phyloP scores from a whole-genome alignment of 2,329 filamentous ascomycete genomes.

The Colletotrichum coccodes region DNA sequence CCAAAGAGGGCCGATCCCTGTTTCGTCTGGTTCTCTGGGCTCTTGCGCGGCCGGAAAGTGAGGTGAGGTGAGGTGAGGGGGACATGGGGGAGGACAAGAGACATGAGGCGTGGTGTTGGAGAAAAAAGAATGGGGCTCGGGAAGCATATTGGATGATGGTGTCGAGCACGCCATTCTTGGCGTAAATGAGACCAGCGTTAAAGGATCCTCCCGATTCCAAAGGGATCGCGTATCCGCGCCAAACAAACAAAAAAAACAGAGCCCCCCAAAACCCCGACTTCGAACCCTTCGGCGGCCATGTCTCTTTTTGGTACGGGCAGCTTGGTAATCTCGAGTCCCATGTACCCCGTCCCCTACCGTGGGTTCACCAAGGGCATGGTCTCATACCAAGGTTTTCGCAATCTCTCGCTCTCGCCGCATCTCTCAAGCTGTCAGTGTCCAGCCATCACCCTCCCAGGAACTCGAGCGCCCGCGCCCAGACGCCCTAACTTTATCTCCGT shows the following conservation, averaged over 20 bases:
- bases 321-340: neutral
- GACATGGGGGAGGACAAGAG: neutral
- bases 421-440: neutral
- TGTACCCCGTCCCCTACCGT: neutral
- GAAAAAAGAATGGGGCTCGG: conserved; percentile 18
- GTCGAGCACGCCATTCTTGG: conserved; percentile 33
- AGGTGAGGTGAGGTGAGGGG: neutral
- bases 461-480: neutral
- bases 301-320: neutral
- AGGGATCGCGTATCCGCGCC: conserved; percentile 7
- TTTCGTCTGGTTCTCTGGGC: neutral
- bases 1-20: neutral
- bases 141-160: conserved; percentile 31
- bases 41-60: neutral
- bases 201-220: conserved; percentile 13
- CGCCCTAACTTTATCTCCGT: neutral
- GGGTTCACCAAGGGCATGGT: conserved; percentile 5
- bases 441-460: neutral
- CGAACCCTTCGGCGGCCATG: neutral
- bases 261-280: neutral
- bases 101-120: neutral
- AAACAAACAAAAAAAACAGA: conserved; percentile 16
- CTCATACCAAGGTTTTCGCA: neutral
- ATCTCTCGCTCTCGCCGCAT: neutral
- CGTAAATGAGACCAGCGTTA: conserved; percentile 29